Conservation (phyloP, 768 basidiomycete species). For the Podaxis carcinomalis region DNA sequence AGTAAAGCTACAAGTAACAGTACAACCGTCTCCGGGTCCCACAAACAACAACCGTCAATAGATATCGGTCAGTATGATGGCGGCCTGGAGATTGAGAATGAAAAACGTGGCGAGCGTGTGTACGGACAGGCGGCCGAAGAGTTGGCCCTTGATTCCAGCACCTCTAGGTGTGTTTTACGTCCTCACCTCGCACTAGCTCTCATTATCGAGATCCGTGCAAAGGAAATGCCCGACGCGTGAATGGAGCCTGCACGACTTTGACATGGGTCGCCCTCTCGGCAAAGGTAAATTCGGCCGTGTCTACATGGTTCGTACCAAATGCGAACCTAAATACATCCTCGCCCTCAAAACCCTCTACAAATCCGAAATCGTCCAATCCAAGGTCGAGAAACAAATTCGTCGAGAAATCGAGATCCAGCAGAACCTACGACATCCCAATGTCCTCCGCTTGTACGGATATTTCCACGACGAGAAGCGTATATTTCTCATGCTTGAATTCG, state of each 20-base stretch:
- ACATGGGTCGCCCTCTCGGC: slow-evolving; percentile 94
- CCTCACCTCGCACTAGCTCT: background rate
- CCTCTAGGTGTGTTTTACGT: slow-evolving; percentile 45
- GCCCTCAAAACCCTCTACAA: slow-evolving; percentile 98
- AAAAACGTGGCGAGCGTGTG: slow-evolving; percentile 70
- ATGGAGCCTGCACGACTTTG: slow-evolving; percentile 83
- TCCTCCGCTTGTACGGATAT: slow-evolving; percentile 92
- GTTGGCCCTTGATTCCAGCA: slow-evolving; percentile 82
- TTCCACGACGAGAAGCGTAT: slow-evolving; percentile 98
- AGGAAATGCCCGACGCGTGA: slow-evolving; percentile 75
- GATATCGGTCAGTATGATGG: slow-evolving; percentile 94
- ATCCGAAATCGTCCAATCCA: slow-evolving; percentile 86
- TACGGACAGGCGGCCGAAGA: slow-evolving; percentile 76
- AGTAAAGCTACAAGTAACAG: slow-evolving; percentile 13
- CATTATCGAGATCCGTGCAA: background rate
- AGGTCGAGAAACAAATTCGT: slow-evolving; percentile 95
- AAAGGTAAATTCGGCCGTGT: slow-evolving; percentile 99
- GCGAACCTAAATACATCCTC: slow-evolving; percentile 85
- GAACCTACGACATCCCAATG: slow-evolving; percentile 92
- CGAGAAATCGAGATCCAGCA: slow-evolving; percentile 98
- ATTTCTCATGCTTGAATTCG: slow-evolving; percentile 97
- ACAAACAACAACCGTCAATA: slow-evolving; percentile 32
- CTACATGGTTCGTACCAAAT: slow-evolving; percentile 95
- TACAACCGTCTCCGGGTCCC: slow-evolving; percentile 16
- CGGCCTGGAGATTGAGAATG: slow-evolving; percentile 90